Evolutionary conservation across 768 basidiomycete genomes (phyloP), one percentile per base, ranked within the genome.

Genomic region (Mycena alexandri): DNA sequence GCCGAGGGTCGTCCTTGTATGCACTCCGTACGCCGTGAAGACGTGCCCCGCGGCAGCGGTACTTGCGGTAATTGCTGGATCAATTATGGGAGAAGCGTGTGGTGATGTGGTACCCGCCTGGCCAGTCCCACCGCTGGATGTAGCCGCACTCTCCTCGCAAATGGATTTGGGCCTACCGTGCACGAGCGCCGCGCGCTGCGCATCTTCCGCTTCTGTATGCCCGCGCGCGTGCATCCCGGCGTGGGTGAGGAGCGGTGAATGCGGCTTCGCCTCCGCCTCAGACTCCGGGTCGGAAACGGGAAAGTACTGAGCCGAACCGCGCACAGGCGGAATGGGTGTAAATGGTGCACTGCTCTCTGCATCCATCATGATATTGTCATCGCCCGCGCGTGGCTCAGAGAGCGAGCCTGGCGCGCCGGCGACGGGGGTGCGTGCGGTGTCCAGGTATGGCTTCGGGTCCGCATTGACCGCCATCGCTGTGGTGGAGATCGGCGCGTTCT

Each of bases 181-280:
- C 3, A 24, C 19, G 42, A 56, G 43, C 42, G n/a, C 42, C 55
- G 55, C 55, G 5, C 55, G 55, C 55, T 56, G 55, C 17, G 55
- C 55, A 12, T 56, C 42, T 14, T 56, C 55, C 10, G 55, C 55
- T 5, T 56, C 42, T 5, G 55, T 56, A 24, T 56, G 55, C 4
- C 55, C 55, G 19, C 29, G 43, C 2, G 55, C 55, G 42, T 57
- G 55, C 29, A 42, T 56, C 16, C 55, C 55, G 1, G 41, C 55
- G 21, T 56, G 55, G 4, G 55, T 44, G 10, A 44, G 25, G 17
- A 57, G 55, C 19, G 55, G 9, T 12, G 34, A 36, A 42, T 33
- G n/a, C 24, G 48, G 3, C 22, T 50, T 22, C 9, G 22, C n/a
- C n/a, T 22, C n/a, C n/a, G 8, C 48, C 11, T 8, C 22, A 21